phyloP scores from a whole-genome alignment of 768 basidiomycete species.

The Phylloporus arenicola region DNA sequence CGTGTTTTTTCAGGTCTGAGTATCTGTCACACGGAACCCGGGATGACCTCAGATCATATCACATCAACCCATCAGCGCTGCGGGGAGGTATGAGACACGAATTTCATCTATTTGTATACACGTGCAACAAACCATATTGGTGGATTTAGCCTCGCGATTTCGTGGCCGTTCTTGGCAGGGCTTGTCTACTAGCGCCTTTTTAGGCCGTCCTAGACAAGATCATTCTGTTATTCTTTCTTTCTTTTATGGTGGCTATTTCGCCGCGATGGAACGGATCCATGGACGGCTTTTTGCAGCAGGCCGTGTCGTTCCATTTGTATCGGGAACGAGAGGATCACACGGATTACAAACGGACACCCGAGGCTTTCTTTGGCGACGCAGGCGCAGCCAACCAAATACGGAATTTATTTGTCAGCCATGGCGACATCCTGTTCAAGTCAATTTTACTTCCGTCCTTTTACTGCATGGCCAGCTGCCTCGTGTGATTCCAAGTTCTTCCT shows the following conservation, averaged over 20 bases:
- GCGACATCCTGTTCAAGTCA: constrained; percentile 7
- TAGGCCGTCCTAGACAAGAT: neutral
- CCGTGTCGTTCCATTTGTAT: constrained; percentile 10
- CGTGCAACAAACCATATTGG: constrained; percentile 16
- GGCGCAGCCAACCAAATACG: constrained; percentile 18
- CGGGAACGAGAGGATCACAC: constrained; percentile 21
- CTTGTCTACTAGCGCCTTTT: neutral
- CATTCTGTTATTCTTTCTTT: neutral
- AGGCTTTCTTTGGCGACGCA: constrained; percentile 17
- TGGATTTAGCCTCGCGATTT: constrained; percentile 8
- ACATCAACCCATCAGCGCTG: constrained; percentile 3
- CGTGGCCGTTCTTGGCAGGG: neutral
- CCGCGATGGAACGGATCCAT: constrained; percentile 9
- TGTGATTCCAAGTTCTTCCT: constrained; percentile 17
- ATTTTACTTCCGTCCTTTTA: constrained; percentile 19
- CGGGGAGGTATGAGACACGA: constrained; percentile 13
- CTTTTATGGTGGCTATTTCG: constrained; percentile 2
- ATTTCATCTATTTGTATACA: constrained; percentile 16
- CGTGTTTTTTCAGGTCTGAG: constrained; percentile 23
- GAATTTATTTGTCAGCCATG: constrained; percentile 22
- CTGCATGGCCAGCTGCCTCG: constrained; percentile 25
- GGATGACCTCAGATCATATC: constrained; percentile 10
- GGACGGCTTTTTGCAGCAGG: constrained; percentile 11
- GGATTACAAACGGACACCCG: constrained; percentile 12
- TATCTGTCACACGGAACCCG: constrained; percentile 13